Conservation (phyloP, 768 basidiomycete genomes). For the Leccinum broughii region DNA sequence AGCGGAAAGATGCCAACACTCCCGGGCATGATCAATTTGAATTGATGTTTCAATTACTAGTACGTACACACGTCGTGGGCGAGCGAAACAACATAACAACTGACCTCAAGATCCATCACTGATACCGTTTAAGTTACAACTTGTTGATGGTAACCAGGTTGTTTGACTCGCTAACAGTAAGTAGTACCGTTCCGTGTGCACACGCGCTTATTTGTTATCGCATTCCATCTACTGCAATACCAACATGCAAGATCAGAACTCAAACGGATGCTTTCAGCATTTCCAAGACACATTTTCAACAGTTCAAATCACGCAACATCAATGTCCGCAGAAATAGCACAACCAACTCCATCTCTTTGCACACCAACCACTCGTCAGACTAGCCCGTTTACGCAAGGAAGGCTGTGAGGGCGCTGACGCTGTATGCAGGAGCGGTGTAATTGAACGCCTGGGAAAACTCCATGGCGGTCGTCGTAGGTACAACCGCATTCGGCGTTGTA, state of each 20-base stretch:
- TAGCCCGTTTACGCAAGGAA: constrained; percentile 5
- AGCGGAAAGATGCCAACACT: neutral
- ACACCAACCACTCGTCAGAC: neutral
- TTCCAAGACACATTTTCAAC: constrained; percentile 44
- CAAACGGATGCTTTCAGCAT: constrained; percentile 49
- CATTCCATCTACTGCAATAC: too few relatives aligned
- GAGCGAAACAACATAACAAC: neutral
- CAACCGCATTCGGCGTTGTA: constrained; percentile 44
- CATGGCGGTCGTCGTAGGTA: constrained; percentile 47
- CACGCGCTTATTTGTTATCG: too few relatives aligned
- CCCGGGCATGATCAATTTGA: neutral
- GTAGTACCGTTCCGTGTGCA: too few relatives aligned
- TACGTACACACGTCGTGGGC: too few relatives aligned
- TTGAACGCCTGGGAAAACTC: constrained; percentile 51
- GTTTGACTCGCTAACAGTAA: too few relatives aligned
- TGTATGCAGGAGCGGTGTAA: constrained; percentile 53
- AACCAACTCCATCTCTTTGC: neutral
- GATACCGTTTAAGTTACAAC: neutral
- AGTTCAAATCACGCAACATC: constrained; percentile 28
- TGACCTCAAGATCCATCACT: neutral
- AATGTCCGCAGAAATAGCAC: constrained; percentile 1
- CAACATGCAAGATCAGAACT: constrained; percentile 73
- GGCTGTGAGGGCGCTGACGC: constrained; percentile 37
- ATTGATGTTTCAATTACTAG: neutral
- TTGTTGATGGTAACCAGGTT: too few relatives aligned